These are phyloP conservation scores for Metschnikowia matae DNA, from an alignment of 805 yeast genomes.

Conservation along the genomic window DNA sequence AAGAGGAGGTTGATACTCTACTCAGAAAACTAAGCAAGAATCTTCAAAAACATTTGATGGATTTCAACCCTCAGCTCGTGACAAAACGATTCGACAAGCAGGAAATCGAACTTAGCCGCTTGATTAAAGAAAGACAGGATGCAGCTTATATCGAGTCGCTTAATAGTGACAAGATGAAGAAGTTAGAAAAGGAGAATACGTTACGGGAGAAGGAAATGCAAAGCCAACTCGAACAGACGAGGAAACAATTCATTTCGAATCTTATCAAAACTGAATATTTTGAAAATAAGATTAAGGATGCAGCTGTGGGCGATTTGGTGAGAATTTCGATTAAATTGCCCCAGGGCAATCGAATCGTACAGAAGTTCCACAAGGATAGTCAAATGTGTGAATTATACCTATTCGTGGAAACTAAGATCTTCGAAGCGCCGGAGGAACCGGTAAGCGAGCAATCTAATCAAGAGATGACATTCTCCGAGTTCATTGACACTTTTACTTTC, in stretches of 20 bases:
- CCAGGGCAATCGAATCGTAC: slow-evolving; percentile 46
- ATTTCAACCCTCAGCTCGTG: slow-evolving; percentile 38
- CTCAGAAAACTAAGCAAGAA: slow-evolving; percentile 22
- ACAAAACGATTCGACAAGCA: slow-evolving; percentile 35
- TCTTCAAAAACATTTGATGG: slow-evolving; percentile 23
- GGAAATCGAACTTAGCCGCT: slow-evolving; percentile 37
- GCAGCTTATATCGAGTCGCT: slow-evolving; percentile 39
- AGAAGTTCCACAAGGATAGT: slow-evolving; percentile 38
- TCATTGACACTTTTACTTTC: slow-evolving; percentile 24
- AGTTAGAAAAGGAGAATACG: slow-evolving; percentile 37
- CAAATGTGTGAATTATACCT: slow-evolving; percentile 46
- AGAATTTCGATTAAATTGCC: slow-evolving; percentile 54
- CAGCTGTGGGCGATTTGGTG: slow-evolving; percentile 14
- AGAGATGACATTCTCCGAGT: slow-evolving; percentile 17
- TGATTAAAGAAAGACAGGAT: slow-evolving; percentile 40
- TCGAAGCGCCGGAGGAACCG: slow-evolving; percentile 11
- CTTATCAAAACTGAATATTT: slow-evolving; percentile 16
- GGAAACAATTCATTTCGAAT: slow-evolving; percentile 19
- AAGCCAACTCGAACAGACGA: slow-evolving; percentile 7
- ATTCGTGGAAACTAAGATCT: slow-evolving; percentile 42
- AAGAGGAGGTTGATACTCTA: slow-evolving; percentile 10
- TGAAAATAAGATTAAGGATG: slow-evolving; percentile 7
- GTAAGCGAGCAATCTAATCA: slow-evolving; percentile 8
- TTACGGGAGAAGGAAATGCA: slow-evolving; percentile 8
- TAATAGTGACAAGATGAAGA: slow-evolving; percentile 51